A percentile compares a stretch with the other conserved stretches of the same genome.
These are phyloP conservation scores for Plasmopara halstedii DNA, from an alignment of 352 stramenopile genomes.

Conservation along the genomic window DNA sequence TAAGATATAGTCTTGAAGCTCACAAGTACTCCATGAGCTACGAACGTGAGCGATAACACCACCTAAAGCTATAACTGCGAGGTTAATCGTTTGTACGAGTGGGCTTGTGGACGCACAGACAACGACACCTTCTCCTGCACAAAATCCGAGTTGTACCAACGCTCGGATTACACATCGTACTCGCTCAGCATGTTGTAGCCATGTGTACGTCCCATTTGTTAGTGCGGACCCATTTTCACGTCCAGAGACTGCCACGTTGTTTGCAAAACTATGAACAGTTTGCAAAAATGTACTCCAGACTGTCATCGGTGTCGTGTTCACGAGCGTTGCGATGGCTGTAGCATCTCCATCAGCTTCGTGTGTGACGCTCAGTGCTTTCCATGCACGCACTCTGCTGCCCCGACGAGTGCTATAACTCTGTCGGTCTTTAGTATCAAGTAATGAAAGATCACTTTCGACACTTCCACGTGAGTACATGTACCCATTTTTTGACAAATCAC, in stretches of 20 bases:
- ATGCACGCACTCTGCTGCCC: constrained; percentile 7
- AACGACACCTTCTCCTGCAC: constrained; percentile 48
- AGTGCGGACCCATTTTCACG: constrained; percentile 4
- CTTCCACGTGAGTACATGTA: constrained; percentile 39
- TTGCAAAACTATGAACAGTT: constrained; percentile 15
- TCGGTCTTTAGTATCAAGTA: constrained; percentile 1
- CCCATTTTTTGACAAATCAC: constrained; percentile 12
- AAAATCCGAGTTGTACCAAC: constrained; percentile 48
- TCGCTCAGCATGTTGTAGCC: constrained; percentile 23
- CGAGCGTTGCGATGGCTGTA: constrained; percentile 11
- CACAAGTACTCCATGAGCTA: constrained; percentile 35
- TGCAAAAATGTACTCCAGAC: constrained; percentile 25
- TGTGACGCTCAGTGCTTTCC: constrained; percentile 21
- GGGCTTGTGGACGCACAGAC: constrained; percentile 36
- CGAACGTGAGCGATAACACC: constrained; percentile 56
- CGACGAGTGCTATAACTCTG: constrained; percentile 7
- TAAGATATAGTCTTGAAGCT: constrained; percentile 51
- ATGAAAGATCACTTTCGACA: constrained; percentile 7
- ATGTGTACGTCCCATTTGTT: constrained; percentile 15
- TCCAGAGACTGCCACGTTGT: constrained; percentile 18
- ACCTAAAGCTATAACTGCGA: constrained; percentile 46
- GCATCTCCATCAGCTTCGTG: constrained; percentile 9
- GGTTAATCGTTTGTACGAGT: constrained; percentile 47
- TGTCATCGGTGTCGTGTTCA: constrained; percentile 11
- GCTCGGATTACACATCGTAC: constrained; percentile 32